Evolutionary conservation across 2,329 filamentous ascomycete genomes (phyloP), one percentile per base, ranked within the genome.

Genomic region (Colletotrichum euphorbiae): DNA sequence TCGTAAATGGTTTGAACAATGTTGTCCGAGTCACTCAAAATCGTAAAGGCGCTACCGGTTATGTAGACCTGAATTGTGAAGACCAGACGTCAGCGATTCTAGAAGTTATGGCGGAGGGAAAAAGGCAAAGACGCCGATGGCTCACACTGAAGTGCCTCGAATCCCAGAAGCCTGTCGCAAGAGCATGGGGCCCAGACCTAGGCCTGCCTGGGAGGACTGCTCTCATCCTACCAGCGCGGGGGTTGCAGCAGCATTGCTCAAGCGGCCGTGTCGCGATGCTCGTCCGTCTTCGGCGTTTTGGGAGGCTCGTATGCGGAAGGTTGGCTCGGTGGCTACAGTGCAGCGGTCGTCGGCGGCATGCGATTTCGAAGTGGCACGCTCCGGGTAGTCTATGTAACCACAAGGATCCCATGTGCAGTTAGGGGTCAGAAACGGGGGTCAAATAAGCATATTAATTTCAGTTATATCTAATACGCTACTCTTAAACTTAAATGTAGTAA

Each of bases 1-100:
- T 96, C 90, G 81, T 97, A 97, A 72, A 97, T 91, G 4, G 94
- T 98, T 79, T 99, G 96, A 38, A 97, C 80, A 71, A 98, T 88
- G 62, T 87, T 87, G 70, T 90, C 85, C 59, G 92, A 87, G 57
- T 89, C 91, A 75, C 89, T 87, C 73, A 98, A 89, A 74, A 99
- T 90, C 60, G 96, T 89, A 71, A 98, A 88, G 70, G 93, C 93
- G 79, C 91, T 92, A 75, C 95, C 95, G 69, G 93, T 96, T 72
- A 98, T 91, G 80, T 98, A 99, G 58, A 89, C 89, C 93, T 97
- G 75, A 36, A 43, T 11, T 7, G 36, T 38, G 11, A 38, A 57
- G 50, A 31, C 28, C 11, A 33, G 12, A 46, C 8, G 45, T 72
- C 54, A 72, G 57, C 62, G 38, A 15, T 21, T 71, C 45, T 13